Evolutionary conservation across 176 grass and related monocot genomes (phyloP).

Genomic region (Otatea glauca): DNA sequence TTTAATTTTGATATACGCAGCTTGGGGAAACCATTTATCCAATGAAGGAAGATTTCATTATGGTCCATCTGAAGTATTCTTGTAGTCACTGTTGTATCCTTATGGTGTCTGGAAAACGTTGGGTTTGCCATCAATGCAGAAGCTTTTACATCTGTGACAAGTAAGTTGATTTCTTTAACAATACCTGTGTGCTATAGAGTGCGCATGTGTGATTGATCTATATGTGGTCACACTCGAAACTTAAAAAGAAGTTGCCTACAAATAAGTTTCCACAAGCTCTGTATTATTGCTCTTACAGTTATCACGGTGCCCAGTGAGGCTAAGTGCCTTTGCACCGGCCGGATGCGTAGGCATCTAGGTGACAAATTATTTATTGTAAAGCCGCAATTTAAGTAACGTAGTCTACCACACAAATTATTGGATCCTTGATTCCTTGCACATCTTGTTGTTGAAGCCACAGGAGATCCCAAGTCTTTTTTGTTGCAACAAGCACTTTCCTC

Average conservation of each 20-base stretch:
- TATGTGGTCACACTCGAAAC: background rate
- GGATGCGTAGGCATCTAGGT: background rate
- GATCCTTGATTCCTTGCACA: background rate
- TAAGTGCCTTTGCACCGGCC: background rate
- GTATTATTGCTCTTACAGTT: slow-evolving; percentile 18
- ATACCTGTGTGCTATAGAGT: slow-evolving; percentile 17
- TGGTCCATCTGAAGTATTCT: slow-evolving; percentile 95
- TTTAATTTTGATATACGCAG: slow-evolving; percentile 62
- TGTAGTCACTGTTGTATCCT: slow-evolving; percentile 88
- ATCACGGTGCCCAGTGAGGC: background rate
- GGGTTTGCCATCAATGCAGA: slow-evolving; percentile 88
- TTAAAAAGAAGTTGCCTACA: background rate
- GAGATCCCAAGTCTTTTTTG: slow-evolving; percentile 18
- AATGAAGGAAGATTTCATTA: slow-evolving; percentile 99
- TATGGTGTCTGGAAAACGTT: slow-evolving; percentile 89
- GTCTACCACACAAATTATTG: background rate
- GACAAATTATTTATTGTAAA: background rate
- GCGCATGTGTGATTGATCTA: slow-evolving; percentile 30
- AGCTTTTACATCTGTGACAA: slow-evolving; percentile 88
- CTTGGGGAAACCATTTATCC: slow-evolving; percentile 95
- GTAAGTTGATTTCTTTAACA: slow-evolving; percentile 62
- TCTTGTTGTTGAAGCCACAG: slow-evolving; percentile 8
- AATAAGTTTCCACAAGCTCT: background rate
- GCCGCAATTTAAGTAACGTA: slow-evolving; percentile 6
- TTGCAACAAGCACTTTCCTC: slow-evolving; percentile 7